Percentiles rank a stretch among this genome's conserved stretches.
These are phyloP conservation scores for Microthlaspi erraticum DNA, from an alignment of 345 rosid species.

Conservation along the genomic window DNA sequence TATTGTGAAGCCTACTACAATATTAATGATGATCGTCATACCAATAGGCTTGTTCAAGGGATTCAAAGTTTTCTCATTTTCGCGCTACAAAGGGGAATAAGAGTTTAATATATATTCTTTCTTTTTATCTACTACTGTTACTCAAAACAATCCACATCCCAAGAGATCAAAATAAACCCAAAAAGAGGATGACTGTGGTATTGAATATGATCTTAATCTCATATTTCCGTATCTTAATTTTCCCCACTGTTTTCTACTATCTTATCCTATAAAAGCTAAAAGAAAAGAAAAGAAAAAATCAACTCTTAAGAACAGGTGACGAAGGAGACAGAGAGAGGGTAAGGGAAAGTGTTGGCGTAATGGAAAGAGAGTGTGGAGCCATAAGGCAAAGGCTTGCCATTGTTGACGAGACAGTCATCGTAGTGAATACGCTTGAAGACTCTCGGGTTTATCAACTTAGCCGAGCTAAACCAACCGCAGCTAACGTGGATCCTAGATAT, in stretches of 20 bases:
- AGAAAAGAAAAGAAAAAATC: background rate
- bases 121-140: constrained; percentile 19
- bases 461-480: constrained; percentile 97
- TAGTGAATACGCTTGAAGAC: constrained; percentile 78
- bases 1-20: no score
- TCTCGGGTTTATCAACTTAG: constrained; percentile 70
- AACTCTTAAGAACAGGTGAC: constrained; percentile 52
- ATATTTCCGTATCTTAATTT: constrained; percentile 31
- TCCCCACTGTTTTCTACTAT: constrained; percentile 18
- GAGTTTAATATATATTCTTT: constrained; percentile 9
- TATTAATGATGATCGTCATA: no score
- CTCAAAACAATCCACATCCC: constrained; percentile 20
- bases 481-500: constrained; percentile 68
- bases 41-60: no score
- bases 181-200: constrained; percentile 32
- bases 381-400: constrained; percentile 67
- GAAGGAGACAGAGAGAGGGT: constrained; percentile 73
- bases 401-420: constrained; percentile 86
- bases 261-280: constrained; percentile 16
- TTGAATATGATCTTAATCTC: constrained; percentile 20
- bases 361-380: constrained; percentile 70
- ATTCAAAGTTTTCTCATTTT: no score
- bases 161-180: constrained; percentile 23
- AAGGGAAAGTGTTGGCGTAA: constrained; percentile 76
- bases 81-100: no score